These are phyloP conservation scores for Falciphora oryzae DNA, from an alignment of 2,329 filamentous ascomycete genomes.

Conservation along the genomic window DNA sequence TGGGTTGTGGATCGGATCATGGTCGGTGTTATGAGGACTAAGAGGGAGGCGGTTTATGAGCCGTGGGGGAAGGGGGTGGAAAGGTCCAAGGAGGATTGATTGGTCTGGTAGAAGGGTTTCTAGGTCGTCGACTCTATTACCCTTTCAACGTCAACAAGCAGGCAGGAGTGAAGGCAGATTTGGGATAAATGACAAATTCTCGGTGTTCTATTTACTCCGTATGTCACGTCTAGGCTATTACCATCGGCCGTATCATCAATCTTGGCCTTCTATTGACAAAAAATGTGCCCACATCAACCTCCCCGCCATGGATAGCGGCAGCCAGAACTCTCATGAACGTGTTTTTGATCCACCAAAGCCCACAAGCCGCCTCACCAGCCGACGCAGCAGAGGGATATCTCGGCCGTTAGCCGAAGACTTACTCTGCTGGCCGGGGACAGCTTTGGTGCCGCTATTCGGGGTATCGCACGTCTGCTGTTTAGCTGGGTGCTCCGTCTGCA, in stretches of 20 bases:
- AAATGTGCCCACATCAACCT: too few species aligned
- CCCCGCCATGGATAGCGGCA: not conserved
- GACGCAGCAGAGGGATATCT: not conserved
- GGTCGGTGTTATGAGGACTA: not conserved
- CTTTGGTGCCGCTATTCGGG: not conserved
- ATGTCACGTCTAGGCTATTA: too few species aligned
- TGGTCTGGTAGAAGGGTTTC: too few species aligned
- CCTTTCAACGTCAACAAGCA: too few species aligned
- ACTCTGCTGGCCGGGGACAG: not conserved
- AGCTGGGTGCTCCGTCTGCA: constrained; percentile 15
- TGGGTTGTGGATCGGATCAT: not conserved
- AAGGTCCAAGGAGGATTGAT: too few species aligned
- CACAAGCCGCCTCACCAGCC: not conserved
- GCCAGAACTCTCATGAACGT: not conserved
- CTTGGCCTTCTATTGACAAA: not conserved
- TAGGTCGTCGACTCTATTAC: too few species aligned
- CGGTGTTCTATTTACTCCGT: too few species aligned
- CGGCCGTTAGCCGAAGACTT: not conserved
- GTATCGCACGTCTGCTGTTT: not conserved
- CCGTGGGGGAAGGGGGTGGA: too few species aligned
- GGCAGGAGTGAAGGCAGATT: too few species aligned
- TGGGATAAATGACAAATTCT: too few species aligned
- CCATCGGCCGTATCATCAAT: not conserved
- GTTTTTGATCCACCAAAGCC: not conserved
- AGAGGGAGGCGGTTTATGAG: too few species aligned